Percentiles rank a stretch among this genome's conserved stretches.
phyloP scores from a whole-genome alignment of 2,329 filamentous ascomycete species.

The Periglandula ipomoeae region DNA sequence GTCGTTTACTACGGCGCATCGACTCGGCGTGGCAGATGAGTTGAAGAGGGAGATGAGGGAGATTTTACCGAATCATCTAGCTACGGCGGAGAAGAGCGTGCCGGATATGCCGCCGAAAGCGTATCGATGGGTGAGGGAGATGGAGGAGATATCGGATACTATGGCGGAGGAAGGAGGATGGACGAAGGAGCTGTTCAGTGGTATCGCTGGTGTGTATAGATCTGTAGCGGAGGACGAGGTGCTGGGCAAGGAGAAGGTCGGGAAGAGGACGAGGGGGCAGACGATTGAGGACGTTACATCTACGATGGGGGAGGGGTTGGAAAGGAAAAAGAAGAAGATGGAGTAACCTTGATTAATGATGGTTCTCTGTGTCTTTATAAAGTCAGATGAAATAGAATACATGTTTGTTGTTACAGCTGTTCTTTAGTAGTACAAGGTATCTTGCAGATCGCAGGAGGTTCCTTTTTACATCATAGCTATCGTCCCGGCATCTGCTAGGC shows the following conservation, averaged over 20 bases:
- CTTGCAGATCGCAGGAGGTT: not conserved
- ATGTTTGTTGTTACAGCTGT: not conserved
- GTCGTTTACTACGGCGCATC: constrained; percentile 58
- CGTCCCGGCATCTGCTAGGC: constrained; percentile 10
- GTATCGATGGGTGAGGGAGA: constrained; percentile 69
- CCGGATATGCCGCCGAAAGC: constrained; percentile 62
- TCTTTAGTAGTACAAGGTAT: not conserved
- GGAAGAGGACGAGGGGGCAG: constrained; percentile 44
- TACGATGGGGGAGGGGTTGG: constrained; percentile 36
- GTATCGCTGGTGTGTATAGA: constrained; percentile 52
- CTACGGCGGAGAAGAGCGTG: constrained; percentile 40
- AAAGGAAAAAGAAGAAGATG: constrained; percentile 32
- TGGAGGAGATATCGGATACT: constrained; percentile 64
- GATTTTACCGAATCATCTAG: constrained; percentile 37
- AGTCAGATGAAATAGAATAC: not conserved
- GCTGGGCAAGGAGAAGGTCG: constrained; percentile 49
- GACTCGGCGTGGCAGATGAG: constrained; percentile 51
- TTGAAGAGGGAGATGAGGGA: constrained; percentile 46
- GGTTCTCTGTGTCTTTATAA: too few relatives aligned
- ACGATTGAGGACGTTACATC: constrained; percentile 49
- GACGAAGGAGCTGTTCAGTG: constrained; percentile 42
- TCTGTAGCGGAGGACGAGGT: constrained; percentile 52
- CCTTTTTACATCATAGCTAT: constrained; percentile 5
- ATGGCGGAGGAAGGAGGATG: constrained; percentile 59
- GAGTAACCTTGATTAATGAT: not conserved